Conservation (phyloP, 495 filamentous ascomycete species). For the Parathielavia appendiculata region DNA sequence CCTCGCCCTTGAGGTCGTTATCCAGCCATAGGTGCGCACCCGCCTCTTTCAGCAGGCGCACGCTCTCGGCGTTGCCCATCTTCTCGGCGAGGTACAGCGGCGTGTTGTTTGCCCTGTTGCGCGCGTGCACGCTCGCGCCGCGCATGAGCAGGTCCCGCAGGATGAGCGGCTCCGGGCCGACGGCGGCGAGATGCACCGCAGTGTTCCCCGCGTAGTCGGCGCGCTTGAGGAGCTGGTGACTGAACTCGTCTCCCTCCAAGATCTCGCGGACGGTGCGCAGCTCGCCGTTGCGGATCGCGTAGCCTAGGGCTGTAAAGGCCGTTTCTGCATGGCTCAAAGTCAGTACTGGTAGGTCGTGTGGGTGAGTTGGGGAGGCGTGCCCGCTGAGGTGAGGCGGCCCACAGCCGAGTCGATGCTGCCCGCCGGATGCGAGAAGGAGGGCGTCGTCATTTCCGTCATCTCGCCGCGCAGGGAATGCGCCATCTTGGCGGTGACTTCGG, state of each 20-base stretch:
- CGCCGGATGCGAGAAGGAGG: constrained; percentile 67
- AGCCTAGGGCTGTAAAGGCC: constrained; percentile 67
- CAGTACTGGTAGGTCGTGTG: constrained; percentile 10
- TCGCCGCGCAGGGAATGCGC: constrained; percentile 73
- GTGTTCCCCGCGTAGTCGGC: constrained; percentile 89
- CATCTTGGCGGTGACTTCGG: constrained; percentile 67
- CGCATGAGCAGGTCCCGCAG: constrained; percentile 66
- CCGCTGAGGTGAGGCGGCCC: constrained; percentile 32
- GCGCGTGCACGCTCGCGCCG: constrained; percentile 80
- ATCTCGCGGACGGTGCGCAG: constrained; percentile 58
- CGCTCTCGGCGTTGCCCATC: constrained; percentile 52
- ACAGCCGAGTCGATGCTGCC: constrained; percentile 35
- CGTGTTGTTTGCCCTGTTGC: constrained; percentile 75
- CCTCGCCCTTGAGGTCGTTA: constrained; percentile 17
- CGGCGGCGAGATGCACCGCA: constrained; percentile 60
- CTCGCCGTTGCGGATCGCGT: constrained; percentile 73
- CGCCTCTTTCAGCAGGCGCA: constrained; percentile 50
- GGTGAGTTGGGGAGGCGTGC: constrained; percentile 14
- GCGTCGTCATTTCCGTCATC: constrained; percentile 64
- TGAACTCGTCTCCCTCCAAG: constrained; percentile 53
- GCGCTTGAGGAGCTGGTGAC: constrained; percentile 64
- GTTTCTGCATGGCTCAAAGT: constrained; percentile 29
- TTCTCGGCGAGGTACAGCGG: constrained; percentile 72
- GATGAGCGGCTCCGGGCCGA: constrained; percentile 47
- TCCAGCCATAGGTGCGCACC: constrained; percentile 36